Conservation (phyloP, 192 early-diverging fungal species). For the Phlyctochytrium planicorne region DNA sequence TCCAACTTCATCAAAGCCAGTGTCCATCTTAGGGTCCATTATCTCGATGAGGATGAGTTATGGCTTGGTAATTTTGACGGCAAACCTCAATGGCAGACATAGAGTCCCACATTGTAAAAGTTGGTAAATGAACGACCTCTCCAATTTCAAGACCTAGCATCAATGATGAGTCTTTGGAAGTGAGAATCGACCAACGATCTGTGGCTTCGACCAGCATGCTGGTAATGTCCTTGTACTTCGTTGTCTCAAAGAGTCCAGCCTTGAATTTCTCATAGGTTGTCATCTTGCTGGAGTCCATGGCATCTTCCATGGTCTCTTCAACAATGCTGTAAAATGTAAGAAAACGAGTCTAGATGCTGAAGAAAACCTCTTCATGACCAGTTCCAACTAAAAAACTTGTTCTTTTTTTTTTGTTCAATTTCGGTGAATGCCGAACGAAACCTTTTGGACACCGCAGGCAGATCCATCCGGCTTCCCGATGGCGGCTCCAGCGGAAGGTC, state of each 20-base stretch:
- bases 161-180: neutral
- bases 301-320: too few species aligned
- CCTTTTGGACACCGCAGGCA: neutral
- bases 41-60: slow-evolving; percentile 13
- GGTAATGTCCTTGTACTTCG: slow-evolving; percentile 12
- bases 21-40: slow-evolving; percentile 32
- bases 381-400: too few species aligned
- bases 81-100: slow-evolving; percentile 25
- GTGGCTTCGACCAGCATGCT: slow-evolving; percentile 8
- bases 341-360: too few species aligned
- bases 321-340: too few species aligned
- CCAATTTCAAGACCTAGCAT: slow-evolving; percentile 4
- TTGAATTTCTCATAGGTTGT: too few species aligned
- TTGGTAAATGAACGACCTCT: slow-evolving; percentile 1
- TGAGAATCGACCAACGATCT: slow-evolving; percentile 1
- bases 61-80: neutral
- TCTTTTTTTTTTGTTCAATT: too few species aligned
- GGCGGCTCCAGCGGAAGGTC: neutral
- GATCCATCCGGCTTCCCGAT: neutral
- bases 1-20: neutral
- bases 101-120: slow-evolving; percentile 18
- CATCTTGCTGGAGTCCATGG: too few species aligned
- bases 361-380: too few species aligned
- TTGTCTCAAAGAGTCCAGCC: neutral
- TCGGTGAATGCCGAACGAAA: too few species aligned